These are phyloP conservation scores for Acanthamoeba rhysodes DNA, from an alignment of 208 protist species.

Conservation along the genomic window DNA sequence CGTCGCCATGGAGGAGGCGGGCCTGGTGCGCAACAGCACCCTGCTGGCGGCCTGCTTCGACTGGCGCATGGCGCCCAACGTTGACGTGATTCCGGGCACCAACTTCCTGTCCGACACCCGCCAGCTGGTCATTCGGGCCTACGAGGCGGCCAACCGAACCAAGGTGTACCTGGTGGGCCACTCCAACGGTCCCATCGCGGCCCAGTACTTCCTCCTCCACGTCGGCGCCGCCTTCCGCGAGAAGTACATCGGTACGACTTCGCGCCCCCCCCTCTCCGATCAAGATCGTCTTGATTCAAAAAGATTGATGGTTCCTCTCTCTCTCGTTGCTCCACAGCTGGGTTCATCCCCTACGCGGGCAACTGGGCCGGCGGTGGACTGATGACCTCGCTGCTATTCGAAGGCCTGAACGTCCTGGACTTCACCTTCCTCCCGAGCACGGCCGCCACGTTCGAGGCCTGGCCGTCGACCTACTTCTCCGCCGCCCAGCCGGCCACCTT, in stretches of 20 bases:
- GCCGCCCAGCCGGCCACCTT: background rate
- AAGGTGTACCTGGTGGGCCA: slow-evolving; percentile 3
- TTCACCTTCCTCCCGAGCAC: background rate
- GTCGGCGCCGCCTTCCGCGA: background rate
- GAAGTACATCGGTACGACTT: background rate
- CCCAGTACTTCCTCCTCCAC: background rate
- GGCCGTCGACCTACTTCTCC: background rate
- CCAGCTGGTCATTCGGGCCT: background rate
- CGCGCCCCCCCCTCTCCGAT: no score
- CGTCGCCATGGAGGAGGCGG: background rate
- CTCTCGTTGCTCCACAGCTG: background rate
- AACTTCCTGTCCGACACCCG: background rate
- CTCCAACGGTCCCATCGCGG: background rate
- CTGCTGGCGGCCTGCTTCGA: background rate
- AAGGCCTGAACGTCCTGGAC: background rate
- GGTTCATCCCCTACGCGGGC: background rate
- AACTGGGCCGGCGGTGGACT: slow-evolving; percentile 1
- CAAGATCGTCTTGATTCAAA: no score
- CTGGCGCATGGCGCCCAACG: background rate
- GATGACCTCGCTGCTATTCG: background rate
- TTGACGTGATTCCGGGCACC: background rate
- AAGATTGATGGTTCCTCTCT: background rate
- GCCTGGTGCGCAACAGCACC: background rate
- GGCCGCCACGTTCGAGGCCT: background rate
- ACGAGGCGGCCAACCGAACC: background rate